These are phyloP conservation scores for Erythrophleum fordii DNA, from an alignment of 306 rosid genomes.

Conservation along the genomic window DNA sequence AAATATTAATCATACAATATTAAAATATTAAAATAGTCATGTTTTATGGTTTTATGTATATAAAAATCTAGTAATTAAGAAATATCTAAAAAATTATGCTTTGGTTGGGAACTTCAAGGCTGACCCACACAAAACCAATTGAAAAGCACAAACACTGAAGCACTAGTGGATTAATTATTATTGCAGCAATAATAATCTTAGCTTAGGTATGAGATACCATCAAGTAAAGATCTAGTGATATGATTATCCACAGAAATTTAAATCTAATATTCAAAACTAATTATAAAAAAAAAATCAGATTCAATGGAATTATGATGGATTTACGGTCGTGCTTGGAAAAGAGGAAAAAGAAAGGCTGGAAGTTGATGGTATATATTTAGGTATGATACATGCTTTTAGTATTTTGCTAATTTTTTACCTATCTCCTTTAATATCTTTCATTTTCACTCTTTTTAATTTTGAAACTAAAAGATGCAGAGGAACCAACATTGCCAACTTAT, in stretches of 20 bases:
- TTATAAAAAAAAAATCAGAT: not conserved
- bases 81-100: not conserved
- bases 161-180: conserved; percentile 28
- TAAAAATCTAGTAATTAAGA: not conserved
- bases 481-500: not conserved
- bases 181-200: not conserved
- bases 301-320: not conserved
- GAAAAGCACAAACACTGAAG: not conserved
- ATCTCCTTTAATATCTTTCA: not conserved
- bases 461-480: not conserved
- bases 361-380: not conserved
- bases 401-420: not conserved
- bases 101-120: not conserved
- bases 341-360: not conserved
- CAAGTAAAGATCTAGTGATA: conserved; percentile 4
- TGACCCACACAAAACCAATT: conserved; percentile 23
- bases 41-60: not conserved
- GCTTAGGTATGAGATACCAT: conserved; percentile 12
- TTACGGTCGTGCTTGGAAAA: not conserved
- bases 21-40: not conserved
- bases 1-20: not conserved
- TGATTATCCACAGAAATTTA: not conserved
- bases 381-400: not conserved
- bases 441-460: not conserved
- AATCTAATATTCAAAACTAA: not conserved